phyloP scores from a whole-genome alignment of 2,329 filamentous ascomycete species.

The Apiospora sp. region DNA sequence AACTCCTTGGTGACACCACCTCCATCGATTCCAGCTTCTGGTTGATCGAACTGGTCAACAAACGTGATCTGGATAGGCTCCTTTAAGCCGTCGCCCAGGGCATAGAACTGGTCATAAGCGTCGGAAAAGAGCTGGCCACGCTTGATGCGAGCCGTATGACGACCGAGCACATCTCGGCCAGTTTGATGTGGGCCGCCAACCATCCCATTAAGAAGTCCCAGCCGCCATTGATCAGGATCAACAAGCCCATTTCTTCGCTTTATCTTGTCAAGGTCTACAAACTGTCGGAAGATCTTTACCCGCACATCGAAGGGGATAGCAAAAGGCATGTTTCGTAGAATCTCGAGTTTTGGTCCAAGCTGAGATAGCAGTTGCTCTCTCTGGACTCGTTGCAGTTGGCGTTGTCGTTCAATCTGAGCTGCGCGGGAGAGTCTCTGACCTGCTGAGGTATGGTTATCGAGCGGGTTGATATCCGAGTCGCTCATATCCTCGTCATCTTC shows the following conservation, averaged over 20 bases:
- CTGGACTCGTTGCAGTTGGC: slow-evolving; percentile 71
- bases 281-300: slow-evolving; percentile 92
- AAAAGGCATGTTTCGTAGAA: slow-evolving; percentile 95
- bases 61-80: slow-evolving; percentile 98
- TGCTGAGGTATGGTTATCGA: slow-evolving; percentile 48
- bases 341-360: slow-evolving; percentile 85
- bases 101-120: slow-evolving; percentile 84
- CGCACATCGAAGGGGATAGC: slow-evolving; percentile 92
- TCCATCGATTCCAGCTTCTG: slow-evolving; percentile 94
- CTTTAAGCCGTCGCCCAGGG: slow-evolving; percentile 82
- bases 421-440: slow-evolving; percentile 69
- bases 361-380: slow-evolving; percentile 77
- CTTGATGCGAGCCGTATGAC: slow-evolving; percentile 81
- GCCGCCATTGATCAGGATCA: slow-evolving; percentile 79
- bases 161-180: slow-evolving; percentile 52
- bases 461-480: slow-evolving; percentile 42
- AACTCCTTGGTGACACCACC: slow-evolving; percentile 99
- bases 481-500: slow-evolving; percentile 67
- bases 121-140: slow-evolving; percentile 84
- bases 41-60: slow-evolving; percentile 85
- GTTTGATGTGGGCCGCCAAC: slow-evolving; percentile 23
- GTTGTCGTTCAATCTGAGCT: slow-evolving; percentile 68
- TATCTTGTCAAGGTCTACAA: slow-evolving; percentile 83
- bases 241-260: slow-evolving; percentile 72
- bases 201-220: slow-evolving; percentile 58